phyloP scores from a whole-genome alignment of 2,329 filamentous ascomycete genomes.

The Colletotrichum sublineola region DNA sequence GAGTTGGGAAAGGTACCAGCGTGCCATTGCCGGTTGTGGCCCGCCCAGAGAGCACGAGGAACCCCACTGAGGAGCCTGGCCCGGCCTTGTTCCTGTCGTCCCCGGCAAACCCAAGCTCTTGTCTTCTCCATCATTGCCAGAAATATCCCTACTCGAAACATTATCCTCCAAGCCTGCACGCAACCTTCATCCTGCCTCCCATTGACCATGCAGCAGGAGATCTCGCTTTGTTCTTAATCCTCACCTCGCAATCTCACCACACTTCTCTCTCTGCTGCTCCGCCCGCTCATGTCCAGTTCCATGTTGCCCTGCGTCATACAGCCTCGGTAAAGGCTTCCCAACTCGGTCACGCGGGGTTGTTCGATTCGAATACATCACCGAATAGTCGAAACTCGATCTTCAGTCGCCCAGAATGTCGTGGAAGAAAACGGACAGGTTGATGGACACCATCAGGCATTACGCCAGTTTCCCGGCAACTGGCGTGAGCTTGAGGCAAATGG shows the following conservation, averaged over 20 bases:
- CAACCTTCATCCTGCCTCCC: constrained; percentile 20
- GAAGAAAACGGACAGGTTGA: constrained; percentile 90
- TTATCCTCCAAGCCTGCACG: constrained; percentile 22
- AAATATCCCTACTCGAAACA: constrained; percentile 41
- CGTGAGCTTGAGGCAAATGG: constrained; percentile 97
- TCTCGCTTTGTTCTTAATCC: not conserved
- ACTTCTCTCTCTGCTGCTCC: constrained; percentile 16
- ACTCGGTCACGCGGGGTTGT: constrained; percentile 43
- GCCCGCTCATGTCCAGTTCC: constrained; percentile 29
- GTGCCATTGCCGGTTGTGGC: constrained; percentile 30
- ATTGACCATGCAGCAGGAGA: constrained; percentile 39
- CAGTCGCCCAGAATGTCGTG: constrained; percentile 80
- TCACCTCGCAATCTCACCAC: constrained; percentile 17
- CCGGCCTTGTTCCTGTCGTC: constrained; percentile 35
- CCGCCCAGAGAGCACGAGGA: constrained; percentile 21
- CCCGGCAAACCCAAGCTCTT: constrained; percentile 36
- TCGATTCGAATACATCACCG: constrained; percentile 34
- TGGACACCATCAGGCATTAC: constrained; percentile 98
- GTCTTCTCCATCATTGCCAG: constrained; percentile 38
- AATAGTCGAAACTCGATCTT: constrained; percentile 41
- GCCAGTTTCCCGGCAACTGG: constrained; percentile 97
- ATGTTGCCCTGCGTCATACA: constrained; percentile 45
- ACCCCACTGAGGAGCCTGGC: constrained; percentile 37
- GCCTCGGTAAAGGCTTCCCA: constrained; percentile 44
- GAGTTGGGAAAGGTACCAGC: constrained; percentile 35